Conservation (phyloP, 2,329 filamentous ascomycete species). For the Chaetomiaceae sp. region DNA sequence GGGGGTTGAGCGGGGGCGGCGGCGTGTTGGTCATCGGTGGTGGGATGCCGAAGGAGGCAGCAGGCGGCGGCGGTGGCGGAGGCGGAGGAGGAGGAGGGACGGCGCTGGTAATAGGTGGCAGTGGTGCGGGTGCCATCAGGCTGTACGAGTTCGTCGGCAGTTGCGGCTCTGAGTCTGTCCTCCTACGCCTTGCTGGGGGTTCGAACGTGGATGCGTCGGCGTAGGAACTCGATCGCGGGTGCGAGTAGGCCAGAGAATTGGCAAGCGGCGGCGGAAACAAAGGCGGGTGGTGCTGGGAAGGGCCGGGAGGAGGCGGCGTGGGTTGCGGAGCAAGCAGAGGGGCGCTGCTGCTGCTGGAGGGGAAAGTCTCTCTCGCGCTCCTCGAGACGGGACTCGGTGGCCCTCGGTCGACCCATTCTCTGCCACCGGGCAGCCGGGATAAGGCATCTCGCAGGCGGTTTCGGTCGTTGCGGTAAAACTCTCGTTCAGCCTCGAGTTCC, state of each 20-base stretch:
- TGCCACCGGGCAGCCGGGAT: slow-evolving; percentile 53
- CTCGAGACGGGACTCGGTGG: slow-evolving; percentile 19
- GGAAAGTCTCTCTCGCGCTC: slow-evolving; percentile 31
- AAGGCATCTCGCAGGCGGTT: slow-evolving; percentile 68
- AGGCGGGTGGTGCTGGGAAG: slow-evolving; percentile 27
- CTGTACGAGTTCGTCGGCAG: slow-evolving; percentile 39
- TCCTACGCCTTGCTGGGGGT: slow-evolving; percentile 42
- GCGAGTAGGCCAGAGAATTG: slow-evolving; percentile 25
- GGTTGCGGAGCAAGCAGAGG: slow-evolving; percentile 15
- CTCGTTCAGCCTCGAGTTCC: slow-evolving; percentile 57
- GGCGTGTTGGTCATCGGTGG: too few species aligned
- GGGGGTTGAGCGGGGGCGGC: slow-evolving; percentile 37
- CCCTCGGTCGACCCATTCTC: slow-evolving; percentile 46
- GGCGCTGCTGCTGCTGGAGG: slow-evolving; percentile 37
- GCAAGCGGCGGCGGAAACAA: slow-evolving; percentile 26
- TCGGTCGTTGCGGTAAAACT: slow-evolving; percentile 70
- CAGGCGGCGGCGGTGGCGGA: too few species aligned
- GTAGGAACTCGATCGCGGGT: slow-evolving; percentile 23
- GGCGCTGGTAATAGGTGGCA: slow-evolving; percentile 41
- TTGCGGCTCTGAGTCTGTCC: slow-evolving; percentile 46
- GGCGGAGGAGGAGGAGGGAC: slow-evolving; percentile 27
- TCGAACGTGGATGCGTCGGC: slow-evolving; percentile 42
- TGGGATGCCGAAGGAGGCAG: slow-evolving; percentile 29
- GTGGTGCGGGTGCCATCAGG: slow-evolving; percentile 34
- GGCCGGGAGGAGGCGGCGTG: background rate